Base-by-base conservation (phyloP, 768 basidiomycete species). In the Pleurotus eryngii region DNA sequence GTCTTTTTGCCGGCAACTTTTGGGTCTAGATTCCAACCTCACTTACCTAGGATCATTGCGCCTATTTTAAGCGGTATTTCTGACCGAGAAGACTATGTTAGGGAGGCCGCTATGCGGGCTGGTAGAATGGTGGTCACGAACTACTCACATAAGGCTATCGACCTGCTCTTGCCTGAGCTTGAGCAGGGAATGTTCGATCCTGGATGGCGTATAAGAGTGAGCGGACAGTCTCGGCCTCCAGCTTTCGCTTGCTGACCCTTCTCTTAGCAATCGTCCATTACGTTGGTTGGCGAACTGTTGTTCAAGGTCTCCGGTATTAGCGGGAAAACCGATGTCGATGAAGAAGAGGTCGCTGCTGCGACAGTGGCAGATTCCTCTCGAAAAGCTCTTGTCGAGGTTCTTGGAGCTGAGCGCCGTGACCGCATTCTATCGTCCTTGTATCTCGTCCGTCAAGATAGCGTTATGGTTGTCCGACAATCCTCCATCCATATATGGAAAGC, bases 401-500 rank as follows among this genome's bases (percentile, higher is more conserved):
- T 99, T 45, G 97, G 96, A 38, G 72, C 78, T 9, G 93, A 98
- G 61, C 86, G 93, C 46, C 81, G 95, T 35, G 94, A 98, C 70
- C 85, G 94, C 24, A 92, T 98, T 38, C 75, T 99, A 47, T 89
- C 94, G 5, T 90, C 90, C 1, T 72, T 99, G 54, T 99, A 95
- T 70, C 79, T 98, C 61, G 91, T 95, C 54, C 86, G 95, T 46
- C 96, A 98, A 70, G 97, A 98, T 70, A 81, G 90, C 11, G 92
- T 97, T 62, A 86, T 84, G 42, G 82, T 87, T 46, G 95, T 98
- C 38, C 86, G 96, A 40, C 91, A 93, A 68, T 85, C 93, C 2
- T 91, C 95, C 0, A 84, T 96, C 46, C 93, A 93, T 57, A 97
- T 98, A 61, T 99, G 97, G 97, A 98, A 98, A 73, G 96, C 94